phyloP scores from a whole-genome alignment of 2,329 filamentous ascomycete genomes.

The Cryphonectria carpinicola region DNA sequence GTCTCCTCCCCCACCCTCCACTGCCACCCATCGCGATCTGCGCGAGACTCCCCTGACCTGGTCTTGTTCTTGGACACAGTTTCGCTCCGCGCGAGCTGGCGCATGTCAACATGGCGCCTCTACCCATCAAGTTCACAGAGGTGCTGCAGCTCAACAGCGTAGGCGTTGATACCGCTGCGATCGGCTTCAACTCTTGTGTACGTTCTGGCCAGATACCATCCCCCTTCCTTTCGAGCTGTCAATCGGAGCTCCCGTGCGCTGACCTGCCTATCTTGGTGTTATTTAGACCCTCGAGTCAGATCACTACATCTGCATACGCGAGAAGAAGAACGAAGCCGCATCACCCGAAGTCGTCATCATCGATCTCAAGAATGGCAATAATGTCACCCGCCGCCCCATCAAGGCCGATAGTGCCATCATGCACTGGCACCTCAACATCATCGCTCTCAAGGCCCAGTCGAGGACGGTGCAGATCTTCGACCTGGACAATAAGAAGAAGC shows the following conservation, averaged over 20 bases:
- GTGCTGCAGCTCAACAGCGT: constrained; percentile 45
- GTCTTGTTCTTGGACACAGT: not conserved
- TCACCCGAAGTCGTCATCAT: constrained; percentile 95
- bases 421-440: constrained; percentile 96
- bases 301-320: constrained; percentile 92
- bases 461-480: constrained; percentile 98
- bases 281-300: constrained; percentile 94
- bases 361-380: constrained; percentile 97
- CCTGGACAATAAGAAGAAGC: constrained; percentile 86
- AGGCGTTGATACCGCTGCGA: constrained; percentile 48
- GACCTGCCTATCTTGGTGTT: constrained; percentile 12
- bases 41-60: constrained; percentile 16
- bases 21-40: not conserved
- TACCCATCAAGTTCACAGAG: constrained; percentile 48
- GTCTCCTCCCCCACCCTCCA: not conserved
- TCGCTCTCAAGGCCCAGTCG: constrained; percentile 92
- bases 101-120: constrained; percentile 42
- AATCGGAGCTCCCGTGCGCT: constrained; percentile 20
- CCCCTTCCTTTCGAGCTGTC: constrained; percentile 4
- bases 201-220: constrained; percentile 41
- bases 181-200: constrained; percentile 89
- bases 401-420: constrained; percentile 99
- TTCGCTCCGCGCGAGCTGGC: constrained; percentile 38
- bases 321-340: constrained; percentile 83
- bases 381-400: constrained; percentile 91